Evolutionary conservation across 2,329 filamentous ascomycete species (phyloP), one percentile per base, ranked within the genome.

Genomic region (Podosphaera aphanis): DNA sequence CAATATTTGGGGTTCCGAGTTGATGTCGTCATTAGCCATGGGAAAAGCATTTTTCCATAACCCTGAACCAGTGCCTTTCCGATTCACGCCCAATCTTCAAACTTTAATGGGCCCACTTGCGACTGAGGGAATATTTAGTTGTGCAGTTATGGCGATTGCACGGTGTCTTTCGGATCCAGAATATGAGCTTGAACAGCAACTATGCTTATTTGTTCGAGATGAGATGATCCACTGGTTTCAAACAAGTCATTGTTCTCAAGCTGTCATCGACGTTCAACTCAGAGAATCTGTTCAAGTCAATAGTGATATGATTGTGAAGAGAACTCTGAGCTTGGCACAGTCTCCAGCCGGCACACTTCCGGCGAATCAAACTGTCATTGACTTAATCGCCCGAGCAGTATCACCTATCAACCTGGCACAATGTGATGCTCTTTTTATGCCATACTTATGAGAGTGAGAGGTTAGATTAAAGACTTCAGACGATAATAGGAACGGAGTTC

Each of bases 161-260:
- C 77, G 90, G 41, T 93, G 84, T 63, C 70, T 98, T 49, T 92
- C 86, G 11, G 86, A 95, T 58, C 83, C 86, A 21, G 75, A 82
- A 58, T 73, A 75, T 56, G 86, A 95, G 62, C 73, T 98, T n/a
- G 90, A 93, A 60, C 86, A 94, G 62, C 84, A 92, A 49, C 72
- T 99, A 43, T 83, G 79, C 47, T 74, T 99, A 48, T 95, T 95
- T 61, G 90, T 99, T 50, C 77, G 90, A 5, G 90, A 99, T 57
- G 90, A 99, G 64, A 92, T 98, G 73, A 86, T 88, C 52, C 92
- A 86, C 64, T 98, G 90, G 90, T 86, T 86, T 55, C 92, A 82
- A 2, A 80, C 77, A 52, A 73, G 67, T 51, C 83, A 93, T 59
- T 74, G 84, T 40, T 62, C 66, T 5, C 61, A 64, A 21, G 60